Base-by-base conservation (phyloP, 495 filamentous ascomycete species). In the Annulohypoxylon nitens region DNA sequence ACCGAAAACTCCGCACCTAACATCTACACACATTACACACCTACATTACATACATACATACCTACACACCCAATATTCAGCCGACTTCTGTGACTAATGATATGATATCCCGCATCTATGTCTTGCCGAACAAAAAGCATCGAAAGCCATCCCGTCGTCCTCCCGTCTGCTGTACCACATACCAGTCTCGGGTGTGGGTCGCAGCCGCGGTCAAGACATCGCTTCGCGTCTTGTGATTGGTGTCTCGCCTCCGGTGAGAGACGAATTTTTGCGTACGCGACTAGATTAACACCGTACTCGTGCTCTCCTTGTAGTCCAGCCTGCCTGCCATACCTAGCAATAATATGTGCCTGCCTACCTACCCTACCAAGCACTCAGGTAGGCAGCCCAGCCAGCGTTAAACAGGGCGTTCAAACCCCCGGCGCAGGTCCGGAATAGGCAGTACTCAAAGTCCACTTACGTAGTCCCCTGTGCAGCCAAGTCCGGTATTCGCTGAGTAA, bases 121-220 rank as follows among this genome's bases (percentile, higher is more conserved):
- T 65, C 54, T 61, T 48, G 45, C 47, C 16, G 7, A 53, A 47
- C 36, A 33, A 45, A 26, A 8, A 30, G 5, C 54, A 47, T 50
- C 43, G 43, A 64, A 64, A 65, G 57, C 59, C 51, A 25, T 59
- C 47, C 26, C 60, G 30, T 20, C 37, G 41, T 62, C 51, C 37
- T 68, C 67, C 67, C 72, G 72, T 51, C 63, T 67, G 39, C 30
- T 54, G 72, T 75, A 47, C 67, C 39, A 75, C 72, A 59, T 14
- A 60, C n/a, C 60, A 63, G 62, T 74, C 58, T 70, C 64, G 67
- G 67, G 67, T 68, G 63, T 70, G 72, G 67, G 72, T 70, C 68
- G 60, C 72, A 71, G 41, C 62, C 67, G 71, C 67, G 61, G 62
- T 55, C 58, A 39, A 63, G 51, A 69, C 45, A 45, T 16, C 23